Conservation (phyloP, 192 early-diverging fungal species). For the Coemansia interrupta region DNA sequence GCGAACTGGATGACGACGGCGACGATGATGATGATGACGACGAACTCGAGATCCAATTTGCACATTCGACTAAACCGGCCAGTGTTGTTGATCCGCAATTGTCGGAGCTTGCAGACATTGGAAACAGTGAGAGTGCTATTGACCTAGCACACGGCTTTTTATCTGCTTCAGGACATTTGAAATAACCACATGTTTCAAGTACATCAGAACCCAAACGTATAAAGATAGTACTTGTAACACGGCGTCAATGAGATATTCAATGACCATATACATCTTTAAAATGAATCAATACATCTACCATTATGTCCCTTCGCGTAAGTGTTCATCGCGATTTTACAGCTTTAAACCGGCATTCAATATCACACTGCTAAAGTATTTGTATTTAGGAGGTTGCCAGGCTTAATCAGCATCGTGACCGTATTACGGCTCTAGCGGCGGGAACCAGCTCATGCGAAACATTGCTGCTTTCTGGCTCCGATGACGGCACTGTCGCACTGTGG, state of each 20-base stretch:
- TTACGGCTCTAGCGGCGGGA: conserved; percentile 33
- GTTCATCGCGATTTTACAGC: too few species aligned
- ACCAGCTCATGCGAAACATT: conserved; percentile 3
- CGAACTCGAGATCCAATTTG: conserved; percentile 7
- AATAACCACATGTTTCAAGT: neutral
- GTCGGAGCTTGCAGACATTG: too few species aligned
- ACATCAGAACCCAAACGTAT: neutral
- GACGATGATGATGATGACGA: conserved; percentile 2
- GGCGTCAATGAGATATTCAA: too few species aligned
- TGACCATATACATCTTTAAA: neutral
- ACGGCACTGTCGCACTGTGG: conserved; percentile 38
- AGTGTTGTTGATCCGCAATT: too few species aligned
- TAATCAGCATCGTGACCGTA: conserved; percentile 14
- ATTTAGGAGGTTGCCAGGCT: conserved; percentile 8
- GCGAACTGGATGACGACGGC: neutral
- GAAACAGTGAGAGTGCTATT: neutral
- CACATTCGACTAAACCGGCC: neutral
- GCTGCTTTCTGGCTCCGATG: conserved; percentile 44
- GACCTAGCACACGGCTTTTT: neutral
- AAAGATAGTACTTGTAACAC: too few species aligned
- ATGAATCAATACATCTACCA: neutral
- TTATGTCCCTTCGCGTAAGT: neutral
- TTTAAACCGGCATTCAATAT: neutral
- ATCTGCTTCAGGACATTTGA: too few species aligned
- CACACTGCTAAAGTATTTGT: neutral